These are phyloP conservation scores for Adansonia rubrostipa DNA, from an alignment of 441 rosid genomes.

Conservation along the genomic window DNA sequence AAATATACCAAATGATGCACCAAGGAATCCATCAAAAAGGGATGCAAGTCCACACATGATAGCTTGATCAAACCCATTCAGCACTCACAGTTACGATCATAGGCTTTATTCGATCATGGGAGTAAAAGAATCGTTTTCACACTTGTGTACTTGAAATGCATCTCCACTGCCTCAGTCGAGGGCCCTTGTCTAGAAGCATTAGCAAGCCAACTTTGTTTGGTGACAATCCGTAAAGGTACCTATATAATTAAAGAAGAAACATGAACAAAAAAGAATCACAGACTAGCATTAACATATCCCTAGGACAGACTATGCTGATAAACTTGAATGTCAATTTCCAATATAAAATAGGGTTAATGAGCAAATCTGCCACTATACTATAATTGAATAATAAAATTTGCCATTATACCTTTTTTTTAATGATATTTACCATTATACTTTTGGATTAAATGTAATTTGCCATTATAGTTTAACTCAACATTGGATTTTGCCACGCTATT, in stretches of 20 bases:
- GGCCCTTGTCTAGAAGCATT: constrained; percentile 74
- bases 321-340: neutral
- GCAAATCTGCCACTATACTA: neutral
- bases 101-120: constrained; percentile 21
- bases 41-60: constrained; percentile 33
- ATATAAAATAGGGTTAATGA: neutral
- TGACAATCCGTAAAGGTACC: constrained; percentile 65
- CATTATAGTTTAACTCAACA: too few species aligned
- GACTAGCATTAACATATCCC: neutral
- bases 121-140: constrained; percentile 39
- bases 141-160: constrained; percentile 77
- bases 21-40: constrained; percentile 26
- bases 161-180: constrained; percentile 74
- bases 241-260: constrained; percentile 43
- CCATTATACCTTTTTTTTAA: too few species aligned
- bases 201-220: constrained; percentile 70
- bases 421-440: too few species aligned
- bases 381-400: too few species aligned
- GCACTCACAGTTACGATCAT: constrained; percentile 24
- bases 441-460: too few species aligned
- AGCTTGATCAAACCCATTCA: constrained; percentile 30
- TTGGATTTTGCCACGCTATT: too few species aligned
- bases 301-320: neutral
- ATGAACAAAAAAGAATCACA: constrained; percentile 16
- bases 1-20: constrained; percentile 40